Percentiles rank a stretch among this genome's conserved stretches.
Conservation (phyloP, 2,329 filamentous ascomycete genomes). For the Madurella mycetomatis region DNA sequence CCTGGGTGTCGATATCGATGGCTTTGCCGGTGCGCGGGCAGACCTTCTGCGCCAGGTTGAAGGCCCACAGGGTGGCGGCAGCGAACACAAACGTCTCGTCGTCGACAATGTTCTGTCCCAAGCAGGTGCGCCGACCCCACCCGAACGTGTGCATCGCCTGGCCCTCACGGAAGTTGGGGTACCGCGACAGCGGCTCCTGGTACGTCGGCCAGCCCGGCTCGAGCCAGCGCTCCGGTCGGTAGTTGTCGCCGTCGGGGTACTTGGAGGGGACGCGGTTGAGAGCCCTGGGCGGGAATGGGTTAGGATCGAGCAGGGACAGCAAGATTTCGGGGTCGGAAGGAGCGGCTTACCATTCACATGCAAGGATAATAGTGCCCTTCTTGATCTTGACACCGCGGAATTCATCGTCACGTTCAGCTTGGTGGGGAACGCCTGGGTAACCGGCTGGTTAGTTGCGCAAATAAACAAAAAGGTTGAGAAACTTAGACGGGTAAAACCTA, state of each 20-base stretch:
- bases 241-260: slow-evolving; percentile 61
- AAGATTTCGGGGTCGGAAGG: neutral
- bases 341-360: slow-evolving; percentile 45
- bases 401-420: slow-evolving; percentile 44
- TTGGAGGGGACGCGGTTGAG: slow-evolving; percentile 54
- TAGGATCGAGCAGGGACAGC: neutral
- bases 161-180: slow-evolving; percentile 57
- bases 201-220: slow-evolving; percentile 60
- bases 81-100: slow-evolving; percentile 52
- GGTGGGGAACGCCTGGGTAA: slow-evolving; percentile 44
- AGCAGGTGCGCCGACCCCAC: slow-evolving; percentile 58
- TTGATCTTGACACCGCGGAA: slow-evolving; percentile 44
- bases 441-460: neutral
- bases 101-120: slow-evolving; percentile 59
- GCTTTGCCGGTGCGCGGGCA: slow-evolving; percentile 40
- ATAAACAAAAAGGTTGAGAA: neutral
- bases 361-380: slow-evolving; percentile 46
- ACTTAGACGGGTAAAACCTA: slow-evolving; percentile 25
- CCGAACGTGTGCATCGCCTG: slow-evolving; percentile 60
- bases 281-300: slow-evolving; percentile 34
- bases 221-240: slow-evolving; percentile 59
- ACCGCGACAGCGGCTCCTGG: slow-evolving; percentile 59
- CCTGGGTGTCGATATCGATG: slow-evolving; percentile 45
- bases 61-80: slow-evolving; percentile 47
- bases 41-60: slow-evolving; percentile 38